A percentile compares a stretch with the other conserved stretches of the same genome.
phyloP scores from a whole-genome alignment of 441 rosid genomes.

The Mallotus japonicus region DNA sequence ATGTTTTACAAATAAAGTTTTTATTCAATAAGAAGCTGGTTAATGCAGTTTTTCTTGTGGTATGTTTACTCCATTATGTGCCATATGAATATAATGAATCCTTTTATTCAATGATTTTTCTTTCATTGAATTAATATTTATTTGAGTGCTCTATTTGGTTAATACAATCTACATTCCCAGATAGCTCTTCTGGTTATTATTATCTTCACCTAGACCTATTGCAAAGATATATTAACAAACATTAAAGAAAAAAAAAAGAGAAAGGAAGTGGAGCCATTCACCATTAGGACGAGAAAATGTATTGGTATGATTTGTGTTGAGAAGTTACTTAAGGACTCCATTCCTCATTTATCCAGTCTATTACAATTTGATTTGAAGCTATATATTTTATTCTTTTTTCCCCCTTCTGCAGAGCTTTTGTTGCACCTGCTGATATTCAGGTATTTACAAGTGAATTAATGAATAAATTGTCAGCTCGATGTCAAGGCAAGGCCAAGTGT shows the following conservation, averaged over 20 bases:
- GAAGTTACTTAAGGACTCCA: background rate
- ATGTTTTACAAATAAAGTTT: too few species aligned
- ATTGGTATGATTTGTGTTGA: background rate
- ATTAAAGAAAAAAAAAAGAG: background rate
- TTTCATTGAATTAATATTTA: too few species aligned
- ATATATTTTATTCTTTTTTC: background rate
- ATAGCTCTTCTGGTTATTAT: background rate
- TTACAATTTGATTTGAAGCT: background rate
- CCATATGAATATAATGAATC: too few species aligned
- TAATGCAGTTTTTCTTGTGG: too few species aligned
- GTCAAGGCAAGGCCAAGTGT: constrained; percentile 71
- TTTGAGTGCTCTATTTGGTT: background rate
- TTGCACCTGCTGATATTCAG: constrained; percentile 82
- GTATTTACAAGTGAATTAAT: constrained; percentile 78
- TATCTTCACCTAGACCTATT: background rate
- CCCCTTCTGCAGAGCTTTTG: constrained; percentile 75
- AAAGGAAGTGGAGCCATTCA: background rate
- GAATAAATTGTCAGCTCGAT: constrained; percentile 63
- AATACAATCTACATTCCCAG: background rate
- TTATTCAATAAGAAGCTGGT: too few species aligned
- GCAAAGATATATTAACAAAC: background rate
- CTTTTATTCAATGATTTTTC: too few species aligned
- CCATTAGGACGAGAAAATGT: background rate
- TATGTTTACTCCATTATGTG: background rate
- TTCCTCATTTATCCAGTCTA: background rate